Conservation (phyloP, 2,329 filamentous ascomycete genomes). For the Exophiala sideris region DNA sequence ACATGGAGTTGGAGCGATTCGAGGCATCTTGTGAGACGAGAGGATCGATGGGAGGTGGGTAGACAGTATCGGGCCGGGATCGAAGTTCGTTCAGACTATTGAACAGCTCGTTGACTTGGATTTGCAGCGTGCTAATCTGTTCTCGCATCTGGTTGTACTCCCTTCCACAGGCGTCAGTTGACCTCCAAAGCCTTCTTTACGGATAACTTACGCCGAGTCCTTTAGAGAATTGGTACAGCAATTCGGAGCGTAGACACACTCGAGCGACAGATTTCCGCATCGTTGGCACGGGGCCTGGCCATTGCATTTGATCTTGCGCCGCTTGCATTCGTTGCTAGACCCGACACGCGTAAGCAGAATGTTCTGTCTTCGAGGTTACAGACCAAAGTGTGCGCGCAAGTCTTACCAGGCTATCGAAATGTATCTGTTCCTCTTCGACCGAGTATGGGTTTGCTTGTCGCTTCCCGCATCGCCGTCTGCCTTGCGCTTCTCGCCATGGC, state of each 20-base stretch:
- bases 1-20: constrained; percentile 29
- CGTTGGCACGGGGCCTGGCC: constrained; percentile 63
- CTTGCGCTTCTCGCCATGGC: constrained; percentile 24
- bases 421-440: constrained; percentile 64
- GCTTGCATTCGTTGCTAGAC: constrained; percentile 60
- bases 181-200: neutral
- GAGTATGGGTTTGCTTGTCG: constrained; percentile 34
- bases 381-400: neutral
- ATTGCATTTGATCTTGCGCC: constrained; percentile 65
- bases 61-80: constrained; percentile 35
- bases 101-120: constrained; percentile 77
- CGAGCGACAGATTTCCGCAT: constrained; percentile 61
- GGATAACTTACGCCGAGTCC: constrained; percentile 65
- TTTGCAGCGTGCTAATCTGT: constrained; percentile 72
- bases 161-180: constrained; percentile 32
- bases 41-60: constrained; percentile 17
- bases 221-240: constrained; percentile 76
- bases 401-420: constrained; percentile 64
- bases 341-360: neutral
- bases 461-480: constrained; percentile 15
- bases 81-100: constrained; percentile 68
- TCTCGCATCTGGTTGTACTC: constrained; percentile 80
- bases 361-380: neutral
- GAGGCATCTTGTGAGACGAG: constrained; percentile 25
- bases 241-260: constrained; percentile 64